These are phyloP conservation scores for Coprinopsis strossmayeri DNA, from an alignment of 768 basidiomycete genomes.

Conservation along the genomic window DNA sequence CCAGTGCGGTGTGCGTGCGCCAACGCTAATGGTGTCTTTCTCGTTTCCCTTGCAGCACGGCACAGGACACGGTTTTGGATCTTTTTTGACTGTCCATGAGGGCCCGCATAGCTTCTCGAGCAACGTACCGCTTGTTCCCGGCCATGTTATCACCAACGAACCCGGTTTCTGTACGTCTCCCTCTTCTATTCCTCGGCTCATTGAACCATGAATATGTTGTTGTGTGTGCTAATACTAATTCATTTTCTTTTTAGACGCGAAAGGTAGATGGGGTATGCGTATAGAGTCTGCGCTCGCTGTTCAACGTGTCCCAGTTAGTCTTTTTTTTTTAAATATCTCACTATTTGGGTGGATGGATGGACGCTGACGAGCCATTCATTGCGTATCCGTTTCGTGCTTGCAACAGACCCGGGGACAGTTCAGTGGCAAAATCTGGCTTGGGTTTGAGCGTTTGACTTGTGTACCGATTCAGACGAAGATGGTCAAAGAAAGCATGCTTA, in stretches of 20 bases:
- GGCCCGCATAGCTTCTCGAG: slow-evolving; percentile 76
- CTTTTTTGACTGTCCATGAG: slow-evolving; percentile 82
- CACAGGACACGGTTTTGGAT: slow-evolving; percentile 87
- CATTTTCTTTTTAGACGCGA: slow-evolving; percentile 43
- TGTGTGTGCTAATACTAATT: slow-evolving; percentile 8
- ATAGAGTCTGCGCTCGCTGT: slow-evolving; percentile 86
- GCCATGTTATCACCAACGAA: slow-evolving; percentile 91
- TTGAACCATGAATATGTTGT: neutral
- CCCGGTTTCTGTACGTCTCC: slow-evolving; percentile 78
- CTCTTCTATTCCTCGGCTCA: slow-evolving; percentile 2
- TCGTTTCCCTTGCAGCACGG: slow-evolving; percentile 65
- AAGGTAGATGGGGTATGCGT: slow-evolving; percentile 82
- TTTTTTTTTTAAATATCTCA: neutral
- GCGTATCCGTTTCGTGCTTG: neutral
- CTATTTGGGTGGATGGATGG: slow-evolving; percentile 5
- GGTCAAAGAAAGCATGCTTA: slow-evolving; percentile 79
- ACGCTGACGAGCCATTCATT: neutral
- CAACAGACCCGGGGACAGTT: slow-evolving; percentile 62
- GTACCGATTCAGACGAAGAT: slow-evolving; percentile 91
- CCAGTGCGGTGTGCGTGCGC: neutral
- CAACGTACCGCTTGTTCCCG: slow-evolving; percentile 64
- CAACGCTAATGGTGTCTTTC: neutral
- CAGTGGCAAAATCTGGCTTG: slow-evolving; percentile 76
- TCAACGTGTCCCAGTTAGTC: slow-evolving; percentile 47
- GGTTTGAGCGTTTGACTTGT: slow-evolving; percentile 88